These are phyloP conservation scores for Fomitopsis pulvina DNA, from an alignment of 768 basidiomycete genomes.

Conservation along the genomic window DNA sequence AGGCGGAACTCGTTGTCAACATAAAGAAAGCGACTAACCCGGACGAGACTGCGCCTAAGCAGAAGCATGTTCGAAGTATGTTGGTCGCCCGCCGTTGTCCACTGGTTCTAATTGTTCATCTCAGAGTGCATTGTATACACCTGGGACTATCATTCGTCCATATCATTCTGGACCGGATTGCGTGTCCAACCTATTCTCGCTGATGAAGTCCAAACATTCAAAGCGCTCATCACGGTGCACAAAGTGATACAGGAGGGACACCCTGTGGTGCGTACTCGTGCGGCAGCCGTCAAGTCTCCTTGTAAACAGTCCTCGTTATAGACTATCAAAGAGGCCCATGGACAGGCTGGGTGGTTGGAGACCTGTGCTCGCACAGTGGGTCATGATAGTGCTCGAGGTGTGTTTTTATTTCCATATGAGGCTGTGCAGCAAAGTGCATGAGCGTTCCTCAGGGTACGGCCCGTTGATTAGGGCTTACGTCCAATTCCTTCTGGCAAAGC, in stretches of 20 bases:
- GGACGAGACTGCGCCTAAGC: constrained; percentile 95
- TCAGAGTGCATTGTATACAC: constrained; percentile 97
- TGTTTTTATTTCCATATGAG: background rate
- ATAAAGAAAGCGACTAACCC: constrained; percentile 98
- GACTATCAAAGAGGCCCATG: constrained; percentile 96
- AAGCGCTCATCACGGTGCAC: constrained; percentile 94
- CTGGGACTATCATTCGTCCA: constrained; percentile 98
- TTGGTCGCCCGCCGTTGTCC: constrained; percentile 12
- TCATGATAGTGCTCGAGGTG: constrained; percentile 72
- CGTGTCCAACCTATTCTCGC: constrained; percentile 95
- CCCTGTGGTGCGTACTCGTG: constrained; percentile 61
- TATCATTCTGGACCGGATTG: constrained; percentile 96
- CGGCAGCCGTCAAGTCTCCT: background rate
- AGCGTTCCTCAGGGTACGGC: constrained; percentile 64
- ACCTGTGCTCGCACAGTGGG: constrained; percentile 91
- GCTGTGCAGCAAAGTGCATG: background rate
- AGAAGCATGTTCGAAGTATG: constrained; percentile 98
- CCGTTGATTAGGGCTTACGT: constrained; percentile 93
- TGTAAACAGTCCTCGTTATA: constrained; percentile 26
- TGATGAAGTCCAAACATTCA: constrained; percentile 98
- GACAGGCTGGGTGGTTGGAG: constrained; percentile 96
- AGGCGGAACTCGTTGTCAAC: constrained; percentile 86
- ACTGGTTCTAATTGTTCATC: background rate
- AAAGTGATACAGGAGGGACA: constrained; percentile 98
- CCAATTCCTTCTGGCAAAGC: constrained; percentile 90